phyloP scores from a whole-genome alignment of 1,284 basidiomycete species.

The Ceratobasidium sp. region DNA sequence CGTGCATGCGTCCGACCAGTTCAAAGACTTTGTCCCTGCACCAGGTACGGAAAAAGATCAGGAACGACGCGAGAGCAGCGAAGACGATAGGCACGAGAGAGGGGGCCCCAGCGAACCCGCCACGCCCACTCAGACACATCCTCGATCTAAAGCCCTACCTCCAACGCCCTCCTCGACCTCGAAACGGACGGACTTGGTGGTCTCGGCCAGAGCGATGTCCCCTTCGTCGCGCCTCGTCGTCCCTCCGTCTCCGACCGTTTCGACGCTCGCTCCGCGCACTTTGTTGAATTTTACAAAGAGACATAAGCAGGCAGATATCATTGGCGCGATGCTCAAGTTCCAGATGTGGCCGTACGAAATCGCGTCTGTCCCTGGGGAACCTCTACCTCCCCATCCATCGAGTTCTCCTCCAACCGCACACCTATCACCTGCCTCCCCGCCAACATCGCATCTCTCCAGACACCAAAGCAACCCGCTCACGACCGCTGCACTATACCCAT shows the following conservation, averaged over 20 bases:
- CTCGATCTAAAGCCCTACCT: slow-evolving; percentile 43
- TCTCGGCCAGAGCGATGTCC: no score
- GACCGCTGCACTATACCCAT: neutral
- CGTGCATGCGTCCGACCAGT: slow-evolving; percentile 65
- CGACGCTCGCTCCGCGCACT: slow-evolving; percentile 45
- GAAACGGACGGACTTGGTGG: neutral
- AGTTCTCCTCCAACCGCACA: neutral
- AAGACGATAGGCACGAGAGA: neutral
- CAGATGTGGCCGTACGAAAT: slow-evolving; percentile 57
- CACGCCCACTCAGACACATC: slow-evolving; percentile 42
- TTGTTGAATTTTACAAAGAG: slow-evolving; percentile 66
- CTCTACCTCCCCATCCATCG: neutral
- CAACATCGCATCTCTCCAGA: neutral
- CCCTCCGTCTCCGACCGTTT: slow-evolving; percentile 3
- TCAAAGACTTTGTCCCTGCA: slow-evolving; percentile 54
- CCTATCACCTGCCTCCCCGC: neutral
- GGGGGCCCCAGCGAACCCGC: slow-evolving; percentile 7
- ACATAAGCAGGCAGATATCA: slow-evolving; percentile 66
- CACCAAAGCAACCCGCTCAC: neutral
- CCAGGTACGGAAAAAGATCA: slow-evolving; percentile 10
- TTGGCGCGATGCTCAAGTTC: slow-evolving; percentile 64
- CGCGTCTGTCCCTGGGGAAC: neutral
- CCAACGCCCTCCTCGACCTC: slow-evolving; percentile 40
- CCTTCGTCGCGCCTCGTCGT: slow-evolving; percentile 8
- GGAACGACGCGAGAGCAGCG: neutral